phyloP scores from a whole-genome alignment of 306 rosid species.

The Lupinus albus region DNA sequence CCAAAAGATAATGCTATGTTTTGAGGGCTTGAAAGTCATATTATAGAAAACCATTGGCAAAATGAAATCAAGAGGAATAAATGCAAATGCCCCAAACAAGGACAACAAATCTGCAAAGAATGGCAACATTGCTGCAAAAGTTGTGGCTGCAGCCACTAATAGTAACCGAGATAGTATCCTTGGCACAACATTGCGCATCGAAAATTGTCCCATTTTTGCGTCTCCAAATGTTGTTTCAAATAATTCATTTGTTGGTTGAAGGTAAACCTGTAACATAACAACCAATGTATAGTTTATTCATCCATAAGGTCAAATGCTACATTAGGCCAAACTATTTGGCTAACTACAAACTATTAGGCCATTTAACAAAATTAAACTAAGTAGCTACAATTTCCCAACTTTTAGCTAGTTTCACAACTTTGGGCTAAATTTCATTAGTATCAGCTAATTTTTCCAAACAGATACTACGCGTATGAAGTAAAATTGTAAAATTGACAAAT shows the following conservation, averaged over 20 bases:
- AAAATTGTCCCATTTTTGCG: slow-evolving; percentile 63
- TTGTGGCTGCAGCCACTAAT: slow-evolving; percentile 60
- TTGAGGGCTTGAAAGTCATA: slow-evolving; percentile 78
- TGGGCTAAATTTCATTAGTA: too few species aligned
- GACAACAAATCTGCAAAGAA: slow-evolving; percentile 85
- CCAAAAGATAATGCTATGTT: slow-evolving; percentile 55
- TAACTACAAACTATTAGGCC: too few species aligned
- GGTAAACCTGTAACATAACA: slow-evolving; percentile 55
- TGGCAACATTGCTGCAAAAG: slow-evolving; percentile 80
- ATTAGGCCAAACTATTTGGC: too few species aligned
- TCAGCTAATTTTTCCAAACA: too few species aligned
- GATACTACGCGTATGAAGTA: too few species aligned
- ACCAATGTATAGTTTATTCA: slow-evolving; percentile 30
- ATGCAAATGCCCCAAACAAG: slow-evolving; percentile 77
- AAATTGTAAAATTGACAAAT: slow-evolving; percentile 24
- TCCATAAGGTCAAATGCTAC: background rate
- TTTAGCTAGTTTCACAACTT: too few species aligned
- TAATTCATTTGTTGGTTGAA: slow-evolving; percentile 80
- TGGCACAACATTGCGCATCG: slow-evolving; percentile 61
- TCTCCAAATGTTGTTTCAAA: slow-evolving; percentile 67
- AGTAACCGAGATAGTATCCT: slow-evolving; percentile 64
- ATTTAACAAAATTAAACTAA: too few species aligned
- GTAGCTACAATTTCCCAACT: too few species aligned
- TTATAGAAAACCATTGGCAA: slow-evolving; percentile 81
- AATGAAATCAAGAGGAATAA: slow-evolving; percentile 78